These are phyloP conservation scores for Hyphodiscus sp. DNA, from an alignment of 2,329 filamentous ascomycete genomes.

Conservation along the genomic window DNA sequence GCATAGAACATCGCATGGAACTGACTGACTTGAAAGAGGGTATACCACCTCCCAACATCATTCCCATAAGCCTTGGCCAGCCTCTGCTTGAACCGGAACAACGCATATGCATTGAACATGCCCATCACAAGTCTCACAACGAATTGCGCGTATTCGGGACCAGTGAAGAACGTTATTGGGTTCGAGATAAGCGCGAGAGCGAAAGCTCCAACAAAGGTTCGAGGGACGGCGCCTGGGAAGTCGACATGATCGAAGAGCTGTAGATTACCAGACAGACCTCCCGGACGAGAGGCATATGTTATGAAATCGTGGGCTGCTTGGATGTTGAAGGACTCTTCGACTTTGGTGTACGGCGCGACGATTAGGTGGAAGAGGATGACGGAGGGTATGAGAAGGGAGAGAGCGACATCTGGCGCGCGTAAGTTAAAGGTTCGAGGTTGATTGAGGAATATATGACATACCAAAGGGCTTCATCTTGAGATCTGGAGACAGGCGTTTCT, in stretches of 20 bases:
- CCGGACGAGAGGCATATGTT: slow-evolving; percentile 64
- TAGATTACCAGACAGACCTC: slow-evolving; percentile 50
- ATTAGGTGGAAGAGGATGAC: slow-evolving; percentile 63
- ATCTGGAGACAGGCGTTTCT: too few species aligned
- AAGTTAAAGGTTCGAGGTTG: background rate
- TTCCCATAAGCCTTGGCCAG: slow-evolving; percentile 63
- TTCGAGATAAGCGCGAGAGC: slow-evolving; percentile 66
- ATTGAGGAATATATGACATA: too few species aligned
- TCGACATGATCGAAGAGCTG: slow-evolving; percentile 85
- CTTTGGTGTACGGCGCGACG: slow-evolving; percentile 84
- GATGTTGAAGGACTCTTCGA: slow-evolving; percentile 97
- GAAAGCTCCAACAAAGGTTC: slow-evolving; percentile 81
- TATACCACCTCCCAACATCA: slow-evolving; percentile 69
- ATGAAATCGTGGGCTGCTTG: slow-evolving; percentile 90
- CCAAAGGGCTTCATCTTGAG: too few species aligned
- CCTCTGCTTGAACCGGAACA: slow-evolving; percentile 59
- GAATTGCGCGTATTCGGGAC: slow-evolving; percentile 50
- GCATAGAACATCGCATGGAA: slow-evolving; percentile 94
- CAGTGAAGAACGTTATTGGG: slow-evolving; percentile 54
- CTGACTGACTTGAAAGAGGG: slow-evolving; percentile 70
- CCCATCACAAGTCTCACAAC: slow-evolving; percentile 73
- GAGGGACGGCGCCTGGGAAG: slow-evolving; percentile 86
- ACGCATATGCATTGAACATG: slow-evolving; percentile 61
- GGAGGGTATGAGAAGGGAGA: slow-evolving; percentile 53
- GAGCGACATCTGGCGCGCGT: slow-evolving; percentile 36